Conservation (phyloP, 2,329 filamentous ascomycete genomes). For the Didymella keratinophila region DNA sequence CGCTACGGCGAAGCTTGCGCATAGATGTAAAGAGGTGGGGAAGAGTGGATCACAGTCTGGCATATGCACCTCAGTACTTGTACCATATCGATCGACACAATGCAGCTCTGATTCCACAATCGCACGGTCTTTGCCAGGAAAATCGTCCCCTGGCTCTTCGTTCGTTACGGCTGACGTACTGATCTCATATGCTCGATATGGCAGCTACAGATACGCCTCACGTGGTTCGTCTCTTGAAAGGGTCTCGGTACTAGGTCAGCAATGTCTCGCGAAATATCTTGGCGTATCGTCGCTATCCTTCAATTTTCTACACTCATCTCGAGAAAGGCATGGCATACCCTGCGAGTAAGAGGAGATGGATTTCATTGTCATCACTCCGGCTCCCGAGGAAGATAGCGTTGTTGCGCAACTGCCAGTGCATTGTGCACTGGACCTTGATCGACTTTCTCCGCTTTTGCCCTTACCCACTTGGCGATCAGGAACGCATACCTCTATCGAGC, state of each 20-base stretch:
- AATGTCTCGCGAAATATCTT: background rate
- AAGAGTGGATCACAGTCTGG: conserved; percentile 33
- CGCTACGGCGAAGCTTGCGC: conserved; percentile 22
- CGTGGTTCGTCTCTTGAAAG: background rate
- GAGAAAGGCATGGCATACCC: background rate
- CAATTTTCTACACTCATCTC: background rate
- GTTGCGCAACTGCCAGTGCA: background rate
- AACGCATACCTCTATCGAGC: background rate
- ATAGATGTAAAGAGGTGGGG: conserved; percentile 30
- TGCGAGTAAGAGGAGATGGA: background rate
- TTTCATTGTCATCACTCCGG: background rate
- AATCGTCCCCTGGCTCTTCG: background rate
- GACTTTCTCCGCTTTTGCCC: background rate
- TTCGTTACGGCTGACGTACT: background rate
- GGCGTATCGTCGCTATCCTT: background rate
- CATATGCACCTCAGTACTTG: conserved; percentile 37
- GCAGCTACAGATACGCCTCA: background rate
- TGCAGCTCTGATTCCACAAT: conserved; percentile 36
- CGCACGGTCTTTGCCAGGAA: background rate
- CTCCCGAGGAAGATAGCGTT: background rate
- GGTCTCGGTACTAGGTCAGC: background rate
- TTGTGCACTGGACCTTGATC: background rate
- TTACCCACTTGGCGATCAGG: background rate
- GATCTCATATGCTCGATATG: background rate
- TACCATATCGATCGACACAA: conserved; percentile 43